phyloP scores from a whole-genome alignment of 108 stramenopile genomes.

The Pseudonitzschia pungens region DNA sequence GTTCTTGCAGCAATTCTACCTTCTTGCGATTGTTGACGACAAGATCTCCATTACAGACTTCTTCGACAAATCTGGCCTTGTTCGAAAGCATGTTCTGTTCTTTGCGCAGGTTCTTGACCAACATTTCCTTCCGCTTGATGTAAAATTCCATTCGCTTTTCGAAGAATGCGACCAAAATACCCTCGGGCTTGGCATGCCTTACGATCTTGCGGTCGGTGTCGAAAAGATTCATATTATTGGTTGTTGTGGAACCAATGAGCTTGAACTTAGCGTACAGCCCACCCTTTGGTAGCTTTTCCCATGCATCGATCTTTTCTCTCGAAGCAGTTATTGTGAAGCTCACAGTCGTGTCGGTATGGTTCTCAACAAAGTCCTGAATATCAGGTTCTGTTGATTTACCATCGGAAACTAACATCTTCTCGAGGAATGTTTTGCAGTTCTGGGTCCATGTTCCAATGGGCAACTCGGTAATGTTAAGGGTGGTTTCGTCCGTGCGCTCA shows the following conservation, averaged over 20 bases:
- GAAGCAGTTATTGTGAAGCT: conserved; percentile 86
- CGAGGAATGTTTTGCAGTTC: conserved; percentile 92
- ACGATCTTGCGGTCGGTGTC: conserved; percentile 80
- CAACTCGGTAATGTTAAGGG: conserved; percentile 91
- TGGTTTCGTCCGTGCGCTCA: conserved; percentile 78
- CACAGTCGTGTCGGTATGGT: conserved; percentile 98
- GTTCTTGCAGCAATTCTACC: conserved; percentile 82
- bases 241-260: conserved; percentile 77
- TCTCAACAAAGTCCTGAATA: conserved; percentile 94
- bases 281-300: conserved; percentile 68
- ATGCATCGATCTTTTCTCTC: conserved; percentile 79
- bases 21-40: conserved; percentile 93
- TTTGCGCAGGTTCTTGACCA: conserved; percentile 61
- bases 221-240: conserved; percentile 96
- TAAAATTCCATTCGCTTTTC: conserved; percentile 85
- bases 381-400: conserved; percentile 41
- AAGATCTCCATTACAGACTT: conserved; percentile 90
- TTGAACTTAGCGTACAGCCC: conserved; percentile 95
- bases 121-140: conserved; percentile 81
- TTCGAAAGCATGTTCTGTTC: conserved; percentile 89
- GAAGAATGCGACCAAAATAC: conserved; percentile 90
- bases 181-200: conserved; percentile 73
- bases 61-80: conserved; percentile 97
- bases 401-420: conserved; percentile 58
- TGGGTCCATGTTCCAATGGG: conserved; percentile 98